Evolutionary conservation across 2,329 filamentous ascomycete species (phyloP), one percentile per base, ranked within the genome.

Genomic region (Lecanoromycetidae sp.): DNA sequence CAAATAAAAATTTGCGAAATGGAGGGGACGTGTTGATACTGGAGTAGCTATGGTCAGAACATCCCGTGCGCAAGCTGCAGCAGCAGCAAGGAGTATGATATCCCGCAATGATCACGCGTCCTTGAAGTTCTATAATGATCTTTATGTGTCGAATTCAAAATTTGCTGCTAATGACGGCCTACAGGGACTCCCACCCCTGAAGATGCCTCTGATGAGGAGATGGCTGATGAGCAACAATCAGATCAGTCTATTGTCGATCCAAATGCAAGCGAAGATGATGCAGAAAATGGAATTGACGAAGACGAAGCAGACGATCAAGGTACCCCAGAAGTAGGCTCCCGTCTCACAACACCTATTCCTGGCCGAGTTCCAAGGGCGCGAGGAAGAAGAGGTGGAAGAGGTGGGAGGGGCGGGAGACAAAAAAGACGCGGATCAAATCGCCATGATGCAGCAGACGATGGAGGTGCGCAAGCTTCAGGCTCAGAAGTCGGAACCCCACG

Each of bases 381-480:
- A 58, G 84, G 84, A 64, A 72, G 75, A 55, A 80, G 87, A 44
- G 74, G 88, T n/a, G 87, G 87, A 17, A 78, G 82, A 58, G 84
- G 84, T 63, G 72, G 75, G 55, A 80, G 87, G 44, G 74, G 88
- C n/a, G 87, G 87, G 17, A 78, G 87, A 10, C 87, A 87, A 2
- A 85, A 87, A 0, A 93, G 91, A 72, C 88, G 87, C 61, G 76
- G 79, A 41, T 84, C 84, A 0, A 78, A 85, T 3, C 85, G 87
- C 61, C 90, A 83, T 79, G 81, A 88, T 60, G 66, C 59, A 25
- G 61, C 70, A 17, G 74, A 76, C 36, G 71, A 73, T 20, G 44
- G 39, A 35, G 70, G 70, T 33, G 63, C 65, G 29, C 66, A 69
- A 20, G 63, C 66, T 36, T 57, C 57, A 12, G 52, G 43, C 12